These are phyloP conservation scores for Porphyridium purpureum DNA, from an alignment of 23 red algal species.

Conservation along the genomic window DNA sequence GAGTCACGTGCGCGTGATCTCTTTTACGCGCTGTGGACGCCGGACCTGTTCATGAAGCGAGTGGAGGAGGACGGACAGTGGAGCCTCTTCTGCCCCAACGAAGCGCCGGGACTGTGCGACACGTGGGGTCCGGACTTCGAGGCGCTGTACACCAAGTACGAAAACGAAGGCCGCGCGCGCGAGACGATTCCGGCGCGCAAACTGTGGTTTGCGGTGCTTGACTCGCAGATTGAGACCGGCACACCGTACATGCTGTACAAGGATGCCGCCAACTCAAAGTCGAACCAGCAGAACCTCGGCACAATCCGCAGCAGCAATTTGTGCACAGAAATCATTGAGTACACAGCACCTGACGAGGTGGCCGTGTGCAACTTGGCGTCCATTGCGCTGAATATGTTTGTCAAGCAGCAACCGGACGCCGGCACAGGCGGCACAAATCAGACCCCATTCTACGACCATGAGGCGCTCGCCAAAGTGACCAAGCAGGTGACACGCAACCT, in stretches of 20 bases:
- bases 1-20: conserved; percentile 88
- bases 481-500: conserved; percentile 69
- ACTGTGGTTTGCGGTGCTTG: conserved; percentile 96
- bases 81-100: conserved; percentile 96
- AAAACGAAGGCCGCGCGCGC: conserved; percentile 70
- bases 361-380: conserved; percentile 99
- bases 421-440: no score
- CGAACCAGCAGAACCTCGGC: conserved; percentile 98
- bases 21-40: conserved; percentile 95
- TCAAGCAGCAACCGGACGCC: conserved; percentile 1
- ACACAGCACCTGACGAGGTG: conserved; percentile 91
- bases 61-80: conserved; percentile 69
- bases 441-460: conserved; percentile 61
- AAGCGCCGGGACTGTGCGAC: conserved; percentile 84
- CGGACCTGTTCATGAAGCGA: conserved; percentile 88
- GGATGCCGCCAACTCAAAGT: conserved; percentile 90
- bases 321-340: conserved; percentile 98
- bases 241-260: conserved; percentile 99
- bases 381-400: conserved; percentile 92
- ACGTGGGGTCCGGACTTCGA: conserved; percentile 74
- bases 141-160: conserved; percentile 66
- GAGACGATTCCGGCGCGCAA: conserved; percentile 49
- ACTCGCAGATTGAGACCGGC: conserved; percentile 95
- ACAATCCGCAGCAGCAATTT: conserved; percentile 85
- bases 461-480: conserved; percentile 36